Percentiles rank a stretch among this genome's conserved stretches.
Evolutionary conservation across 2,329 filamentous ascomycete species (phyloP).

Genomic region (Aspergillus chevalieri): DNA sequence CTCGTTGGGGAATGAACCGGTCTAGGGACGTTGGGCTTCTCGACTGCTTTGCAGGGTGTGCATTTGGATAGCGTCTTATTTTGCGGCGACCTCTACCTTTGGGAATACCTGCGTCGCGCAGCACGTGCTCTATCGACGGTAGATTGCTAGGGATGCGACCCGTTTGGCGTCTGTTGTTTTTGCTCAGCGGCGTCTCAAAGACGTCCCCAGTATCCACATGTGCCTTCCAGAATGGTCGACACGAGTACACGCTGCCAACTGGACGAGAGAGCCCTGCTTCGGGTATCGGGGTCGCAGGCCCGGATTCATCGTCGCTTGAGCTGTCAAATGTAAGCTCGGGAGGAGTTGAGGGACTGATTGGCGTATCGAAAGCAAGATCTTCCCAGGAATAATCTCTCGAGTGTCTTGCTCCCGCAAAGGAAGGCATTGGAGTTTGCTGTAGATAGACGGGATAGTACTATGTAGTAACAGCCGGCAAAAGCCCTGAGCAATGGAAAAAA

Average conservation of each 20-base stretch:
- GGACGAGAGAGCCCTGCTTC: slow-evolving; percentile 3
- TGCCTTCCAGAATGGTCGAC: not conserved
- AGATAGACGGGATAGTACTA: slow-evolving; percentile 1
- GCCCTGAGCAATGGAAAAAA: slow-evolving; percentile 7
- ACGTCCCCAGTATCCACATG: not conserved
- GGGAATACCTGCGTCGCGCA: not conserved
- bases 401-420: slow-evolving; percentile 17
- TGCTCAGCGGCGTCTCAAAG: not conserved
- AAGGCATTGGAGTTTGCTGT: slow-evolving; percentile 3
- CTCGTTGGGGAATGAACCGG: slow-evolving; percentile 52
- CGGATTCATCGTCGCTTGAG: slow-evolving; percentile 5
- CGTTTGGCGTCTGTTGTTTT: not conserved
- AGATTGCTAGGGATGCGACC: not conserved
- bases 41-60: slow-evolving; percentile 7
- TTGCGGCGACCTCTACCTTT: slow-evolving; percentile 10
- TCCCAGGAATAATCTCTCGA: slow-evolving; percentile 21
- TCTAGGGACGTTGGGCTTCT: slow-evolving; percentile 42
- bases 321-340: slow-evolving; percentile 2
- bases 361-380: slow-evolving; percentile 5
- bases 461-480: slow-evolving; percentile 1
- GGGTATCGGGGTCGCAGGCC: slow-evolving; percentile 4
- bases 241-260: not conserved
- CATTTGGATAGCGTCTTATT: slow-evolving; percentile 11
- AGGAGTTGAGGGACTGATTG: slow-evolving; percentile 7
- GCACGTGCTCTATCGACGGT: not conserved